Conservation (phyloP, 805 yeast species). For the Candida rishiriensis region DNA sequence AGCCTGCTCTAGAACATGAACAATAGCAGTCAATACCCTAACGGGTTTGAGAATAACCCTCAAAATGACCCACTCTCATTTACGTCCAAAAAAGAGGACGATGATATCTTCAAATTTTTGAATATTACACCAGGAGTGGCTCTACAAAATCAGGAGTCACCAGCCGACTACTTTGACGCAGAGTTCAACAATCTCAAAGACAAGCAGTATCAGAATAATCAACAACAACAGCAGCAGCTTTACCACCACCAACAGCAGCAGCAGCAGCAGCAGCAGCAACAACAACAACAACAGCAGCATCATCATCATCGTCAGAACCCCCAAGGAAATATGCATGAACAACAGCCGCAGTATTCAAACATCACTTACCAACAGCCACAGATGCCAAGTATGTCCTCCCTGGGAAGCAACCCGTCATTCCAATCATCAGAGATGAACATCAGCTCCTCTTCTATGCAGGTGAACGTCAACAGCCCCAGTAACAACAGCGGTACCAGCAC, state of each 20-base stretch:
- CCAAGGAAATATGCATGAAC: background rate
- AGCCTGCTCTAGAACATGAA: too few species aligned
- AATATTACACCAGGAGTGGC: conserved; percentile 9
- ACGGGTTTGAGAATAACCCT: too few species aligned
- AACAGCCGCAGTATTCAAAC: too few species aligned
- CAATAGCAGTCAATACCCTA: too few species aligned
- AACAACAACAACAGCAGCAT: background rate
- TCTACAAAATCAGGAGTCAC: conserved; percentile 3
- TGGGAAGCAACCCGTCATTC: too few species aligned
- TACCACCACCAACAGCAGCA: background rate
- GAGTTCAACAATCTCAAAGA: background rate
- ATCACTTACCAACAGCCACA: too few species aligned
- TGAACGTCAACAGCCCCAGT: too few species aligned
- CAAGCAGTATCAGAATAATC: background rate
- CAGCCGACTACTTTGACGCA: conserved; percentile 6
- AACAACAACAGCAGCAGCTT: background rate
- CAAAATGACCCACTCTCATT: too few species aligned
- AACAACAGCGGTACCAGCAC: too few species aligned
- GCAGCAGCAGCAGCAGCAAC: background rate
- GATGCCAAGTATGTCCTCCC: too few species aligned
- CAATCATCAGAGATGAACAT: too few species aligned
- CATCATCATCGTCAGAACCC: background rate
- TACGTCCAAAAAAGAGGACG: conserved; percentile 5
- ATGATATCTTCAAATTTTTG: conserved; percentile 8
- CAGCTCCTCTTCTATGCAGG: too few species aligned